A percentile compares a stretch with the other conserved stretches of the same genome.
Evolutionary conservation across 2,329 filamentous ascomycete species (phyloP).

Genomic region (Xylariaceae sp.): DNA sequence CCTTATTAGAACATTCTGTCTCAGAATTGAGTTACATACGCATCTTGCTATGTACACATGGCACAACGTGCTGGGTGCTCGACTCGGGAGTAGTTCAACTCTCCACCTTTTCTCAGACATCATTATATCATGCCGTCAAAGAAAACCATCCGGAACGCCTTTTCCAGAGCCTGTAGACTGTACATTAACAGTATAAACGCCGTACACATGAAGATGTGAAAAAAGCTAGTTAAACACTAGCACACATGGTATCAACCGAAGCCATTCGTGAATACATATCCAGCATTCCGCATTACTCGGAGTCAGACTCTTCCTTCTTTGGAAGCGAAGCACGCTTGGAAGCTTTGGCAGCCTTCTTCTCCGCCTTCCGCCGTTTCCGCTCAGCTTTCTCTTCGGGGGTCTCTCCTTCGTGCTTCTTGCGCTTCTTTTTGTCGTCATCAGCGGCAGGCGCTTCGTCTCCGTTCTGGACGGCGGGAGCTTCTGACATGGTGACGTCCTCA

Average conservation of each 20-base stretch:
- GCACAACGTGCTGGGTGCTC: conserved; percentile 19
- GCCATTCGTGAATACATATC: conserved; percentile 18
- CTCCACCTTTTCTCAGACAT: conserved; percentile 13
- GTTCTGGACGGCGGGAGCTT: conserved; percentile 38
- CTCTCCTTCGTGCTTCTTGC: conserved; percentile 76
- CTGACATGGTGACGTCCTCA: conserved; percentile 41
- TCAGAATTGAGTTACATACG: conserved; percentile 3
- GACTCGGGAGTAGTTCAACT: conserved; percentile 4
- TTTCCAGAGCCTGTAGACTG: conserved; percentile 28
- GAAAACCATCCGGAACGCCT: conserved; percentile 29
- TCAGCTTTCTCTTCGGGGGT: conserved; percentile 64
- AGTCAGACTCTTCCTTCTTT: conserved; percentile 50
- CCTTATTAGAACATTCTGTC: conserved; percentile 6
- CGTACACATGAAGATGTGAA: conserved; percentile 22
- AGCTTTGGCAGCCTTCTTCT: conserved; percentile 56
- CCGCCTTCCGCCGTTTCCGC: conserved; percentile 56
- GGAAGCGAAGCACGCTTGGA: conserved; percentile 52
- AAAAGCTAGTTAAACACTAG: conserved; percentile 18
- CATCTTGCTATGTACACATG: background rate
- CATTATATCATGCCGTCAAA: conserved; percentile 12
- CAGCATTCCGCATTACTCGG: conserved; percentile 38
- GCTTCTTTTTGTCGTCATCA: conserved; percentile 69
- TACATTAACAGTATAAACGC: conserved; percentile 32
- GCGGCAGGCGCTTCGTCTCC: conserved; percentile 41
- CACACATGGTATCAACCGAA: conserved; percentile 28